A percentile compares a stretch with the other conserved stretches of the same genome.
These are phyloP conservation scores for Closterium sp. DNA, from an alignment of 139 green algal genomes.

Conservation along the genomic window DNA sequence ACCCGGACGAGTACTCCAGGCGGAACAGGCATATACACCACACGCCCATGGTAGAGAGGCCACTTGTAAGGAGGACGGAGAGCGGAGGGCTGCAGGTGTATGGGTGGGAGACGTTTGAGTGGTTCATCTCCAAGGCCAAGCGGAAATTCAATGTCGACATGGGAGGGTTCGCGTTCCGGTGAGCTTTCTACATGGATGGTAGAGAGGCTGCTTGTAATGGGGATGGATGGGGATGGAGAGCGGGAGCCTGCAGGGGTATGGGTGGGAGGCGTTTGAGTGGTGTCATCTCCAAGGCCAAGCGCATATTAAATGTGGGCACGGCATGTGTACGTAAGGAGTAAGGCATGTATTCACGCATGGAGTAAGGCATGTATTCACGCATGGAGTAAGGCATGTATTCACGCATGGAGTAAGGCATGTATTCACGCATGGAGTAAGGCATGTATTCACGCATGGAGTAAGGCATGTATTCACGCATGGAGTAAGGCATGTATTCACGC, in stretches of 20 bases:
- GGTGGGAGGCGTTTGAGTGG: constrained; percentile 28
- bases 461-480: no score
- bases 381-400: no score
- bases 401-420: no score
- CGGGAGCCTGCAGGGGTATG: background rate
- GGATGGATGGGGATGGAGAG: background rate
- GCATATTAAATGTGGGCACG: constrained; percentile 24
- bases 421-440: no score
- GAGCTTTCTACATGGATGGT: background rate
- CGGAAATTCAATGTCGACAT: constrained; percentile 33
- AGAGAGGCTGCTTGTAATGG: no score
- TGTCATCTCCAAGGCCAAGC: background rate
- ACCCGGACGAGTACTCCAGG: background rate
- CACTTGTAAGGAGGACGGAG: background rate
- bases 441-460: no score
- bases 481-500: no score
- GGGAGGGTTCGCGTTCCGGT: constrained; percentile 29
- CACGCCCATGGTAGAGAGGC: background rate
- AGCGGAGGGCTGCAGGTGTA: constrained; percentile 6
- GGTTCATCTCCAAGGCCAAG: background rate
- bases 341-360: no score
- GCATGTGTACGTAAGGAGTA: no score
- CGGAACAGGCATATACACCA: background rate
- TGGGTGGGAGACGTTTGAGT: constrained; percentile 36
- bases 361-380: no score